Base-by-base conservation (phyloP, 139 green algal genomes). In the Yamagishiella unicocca region DNA sequence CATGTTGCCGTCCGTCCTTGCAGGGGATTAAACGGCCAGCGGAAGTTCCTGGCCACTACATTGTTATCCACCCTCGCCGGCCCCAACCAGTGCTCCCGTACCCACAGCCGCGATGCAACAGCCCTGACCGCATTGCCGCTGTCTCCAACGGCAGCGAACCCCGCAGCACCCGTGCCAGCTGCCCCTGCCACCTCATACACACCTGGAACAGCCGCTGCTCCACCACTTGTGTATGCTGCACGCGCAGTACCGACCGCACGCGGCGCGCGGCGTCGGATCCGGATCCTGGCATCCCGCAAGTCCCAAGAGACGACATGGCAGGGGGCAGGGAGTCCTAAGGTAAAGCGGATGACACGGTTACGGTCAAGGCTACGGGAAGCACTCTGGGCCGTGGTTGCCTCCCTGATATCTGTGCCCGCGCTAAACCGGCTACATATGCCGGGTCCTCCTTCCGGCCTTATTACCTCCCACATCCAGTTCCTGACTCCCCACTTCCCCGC, bases 141-240 rank as follows among this genome's bases (percentile, higher is more conserved):
- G 61, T 22, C 61, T 22, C 61, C 61, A 8, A 10, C 61, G 8
- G 61, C 19, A n/a, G n/a, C n/a, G n/a, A n/a, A n/a, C n/a, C n/a
- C n/a, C n/a, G n/a, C n/a, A n/a, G n/a, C n/a, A 12, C 50, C 17
- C 50, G 12, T 58, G 50, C 12, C 50, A 58, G 50, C 12, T 17
- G 50, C 29, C n/a, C 29, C 66, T 45, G 31, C 9, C 7, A 7
- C 35, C 67, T 50, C 42, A 2, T 42, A 29, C 72, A 25, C 73
- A 82, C 73, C 73, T 42, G 73, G 50, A 82, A 66, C n/a, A 82
- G 74, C 31, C 33, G 46, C 35, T 82, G 74, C 31, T 82, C 50
- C 43, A 82, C 45, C 0, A 82, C 2, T 0, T 17, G 43, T 2
- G 50, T 82, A 37, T 46, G 50, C 46, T 82, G 74, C 50, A 82